Conservation (phyloP, 2,329 filamentous ascomycete genomes). For the Raffaelea arxii region DNA sequence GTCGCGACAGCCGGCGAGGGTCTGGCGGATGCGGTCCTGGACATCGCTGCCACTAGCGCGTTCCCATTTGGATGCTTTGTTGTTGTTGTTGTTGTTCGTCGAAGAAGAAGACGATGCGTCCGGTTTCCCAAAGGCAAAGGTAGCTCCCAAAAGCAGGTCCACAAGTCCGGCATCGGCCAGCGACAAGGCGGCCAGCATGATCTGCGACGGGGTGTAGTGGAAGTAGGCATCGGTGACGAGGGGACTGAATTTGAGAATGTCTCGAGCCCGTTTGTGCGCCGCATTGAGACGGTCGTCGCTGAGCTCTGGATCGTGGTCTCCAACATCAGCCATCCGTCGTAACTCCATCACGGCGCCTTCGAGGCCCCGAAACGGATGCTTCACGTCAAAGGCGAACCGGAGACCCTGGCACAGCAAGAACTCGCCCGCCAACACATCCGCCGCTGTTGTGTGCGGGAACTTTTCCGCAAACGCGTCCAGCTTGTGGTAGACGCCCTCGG, state of each 20-base stretch:
- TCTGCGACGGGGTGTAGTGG: constrained; percentile 88
- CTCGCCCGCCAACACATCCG: constrained; percentile 82
- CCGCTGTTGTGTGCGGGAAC: constrained; percentile 60
- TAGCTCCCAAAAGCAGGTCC: constrained; percentile 34
- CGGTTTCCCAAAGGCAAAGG: constrained; percentile 19
- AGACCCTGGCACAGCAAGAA: constrained; percentile 88
- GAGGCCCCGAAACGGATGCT: constrained; percentile 79
- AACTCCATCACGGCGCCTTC: constrained; percentile 83
- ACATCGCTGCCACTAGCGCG: constrained; percentile 18
- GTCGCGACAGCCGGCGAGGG: constrained; percentile 40
- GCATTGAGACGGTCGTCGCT: constrained; percentile 35
- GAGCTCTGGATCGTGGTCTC: constrained; percentile 4
- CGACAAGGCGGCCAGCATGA: constrained; percentile 74
- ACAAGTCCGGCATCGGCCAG: constrained; percentile 61
- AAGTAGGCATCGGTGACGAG: constrained; percentile 94
- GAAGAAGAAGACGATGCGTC: constrained; percentile 14
- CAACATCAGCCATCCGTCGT: constrained; percentile 53
- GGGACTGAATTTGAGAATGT: constrained; percentile 67
- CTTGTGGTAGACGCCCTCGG: constrained; percentile 63
- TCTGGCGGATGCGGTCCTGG: constrained; percentile 38
- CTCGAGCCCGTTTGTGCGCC: constrained; percentile 65
- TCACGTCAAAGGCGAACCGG: constrained; percentile 86
- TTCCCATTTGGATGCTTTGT: constrained; percentile 12
- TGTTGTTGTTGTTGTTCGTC: constrained; percentile 11
- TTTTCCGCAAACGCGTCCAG: constrained; percentile 50